Evolutionary conservation across 768 basidiomycete species (phyloP).

Genomic region (Lactarius quietus): DNA sequence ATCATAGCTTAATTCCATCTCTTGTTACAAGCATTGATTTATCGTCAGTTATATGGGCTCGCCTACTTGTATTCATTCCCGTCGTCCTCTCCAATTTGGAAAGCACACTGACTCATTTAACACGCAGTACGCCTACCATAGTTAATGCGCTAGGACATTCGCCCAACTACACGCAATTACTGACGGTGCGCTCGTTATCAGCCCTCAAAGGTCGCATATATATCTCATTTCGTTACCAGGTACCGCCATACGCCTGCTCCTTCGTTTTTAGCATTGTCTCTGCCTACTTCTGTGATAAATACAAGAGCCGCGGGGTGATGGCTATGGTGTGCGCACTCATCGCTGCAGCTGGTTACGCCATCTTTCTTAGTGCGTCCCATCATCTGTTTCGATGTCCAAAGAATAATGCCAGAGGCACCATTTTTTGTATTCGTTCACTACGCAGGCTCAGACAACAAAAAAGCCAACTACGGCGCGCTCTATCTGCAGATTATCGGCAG

Average conservation of each 20-base stretch:
- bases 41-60: slow-evolving; percentile 23
- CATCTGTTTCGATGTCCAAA: neutral
- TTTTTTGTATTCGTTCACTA: neutral
- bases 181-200: slow-evolving; percentile 28
- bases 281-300: neutral
- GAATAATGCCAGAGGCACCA: neutral
- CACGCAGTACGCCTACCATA: slow-evolving; percentile 29
- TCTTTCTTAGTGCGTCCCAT: slow-evolving; percentile 18
- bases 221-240: neutral
- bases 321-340: neutral
- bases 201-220: neutral
- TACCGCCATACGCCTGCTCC: neutral
- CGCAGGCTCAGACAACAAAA: neutral
- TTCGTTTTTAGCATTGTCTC: neutral
- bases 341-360: slow-evolving; percentile 11
- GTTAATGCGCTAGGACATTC: slow-evolving; percentile 31
- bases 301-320: neutral
- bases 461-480: neutral
- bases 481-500: neutral
- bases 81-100: neutral
- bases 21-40: neutral
- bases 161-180: slow-evolving; percentile 31
- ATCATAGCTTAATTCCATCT: neutral
- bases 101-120: neutral
- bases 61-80: slow-evolving; percentile 25